Evolutionary conservation across 1,284 basidiomycete genomes (phyloP).

Genomic region (Mixia osmundae): DNA sequence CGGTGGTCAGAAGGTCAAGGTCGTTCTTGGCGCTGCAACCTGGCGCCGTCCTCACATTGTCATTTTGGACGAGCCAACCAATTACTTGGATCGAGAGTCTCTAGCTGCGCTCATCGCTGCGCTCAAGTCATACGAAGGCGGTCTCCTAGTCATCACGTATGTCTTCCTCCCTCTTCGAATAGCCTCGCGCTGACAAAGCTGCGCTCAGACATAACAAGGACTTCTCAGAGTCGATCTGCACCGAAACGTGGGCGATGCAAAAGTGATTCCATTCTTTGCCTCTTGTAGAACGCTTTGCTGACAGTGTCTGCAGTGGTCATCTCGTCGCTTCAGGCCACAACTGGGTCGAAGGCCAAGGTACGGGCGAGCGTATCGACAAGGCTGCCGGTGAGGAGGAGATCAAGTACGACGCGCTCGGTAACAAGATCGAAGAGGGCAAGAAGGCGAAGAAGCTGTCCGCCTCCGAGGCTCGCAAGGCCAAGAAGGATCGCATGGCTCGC

Average conservation of each 20-base stretch:
- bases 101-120: constrained; percentile 88
- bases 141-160: constrained; percentile 77
- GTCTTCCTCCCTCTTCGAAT: constrained; percentile 25
- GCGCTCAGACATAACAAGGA: constrained; percentile 39
- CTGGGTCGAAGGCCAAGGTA: constrained; percentile 80
- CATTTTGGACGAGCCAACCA: constrained; percentile 92
- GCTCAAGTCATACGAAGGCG: constrained; percentile 86
- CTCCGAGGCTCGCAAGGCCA: constrained; percentile 56
- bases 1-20: constrained; percentile 97
- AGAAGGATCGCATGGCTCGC: constrained; percentile 81
- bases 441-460: constrained; percentile 44
- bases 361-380: constrained; percentile 73
- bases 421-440: constrained; percentile 73
- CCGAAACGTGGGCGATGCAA: constrained; percentile 21
- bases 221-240: constrained; percentile 84
- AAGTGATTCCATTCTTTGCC: no score
- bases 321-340: constrained; percentile 90
- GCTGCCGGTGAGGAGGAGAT: constrained; percentile 50
- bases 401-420: constrained; percentile 80
- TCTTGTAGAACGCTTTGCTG: background rate
- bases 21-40: constrained; percentile 16
- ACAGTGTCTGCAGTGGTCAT: constrained; percentile 49
- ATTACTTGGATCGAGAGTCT: constrained; percentile 78
- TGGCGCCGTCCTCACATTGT: constrained; percentile 92
- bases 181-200: background rate